Base-by-base conservation (phyloP, 1,284 basidiomycete species). In the Cystobasidium sp. region DNA sequence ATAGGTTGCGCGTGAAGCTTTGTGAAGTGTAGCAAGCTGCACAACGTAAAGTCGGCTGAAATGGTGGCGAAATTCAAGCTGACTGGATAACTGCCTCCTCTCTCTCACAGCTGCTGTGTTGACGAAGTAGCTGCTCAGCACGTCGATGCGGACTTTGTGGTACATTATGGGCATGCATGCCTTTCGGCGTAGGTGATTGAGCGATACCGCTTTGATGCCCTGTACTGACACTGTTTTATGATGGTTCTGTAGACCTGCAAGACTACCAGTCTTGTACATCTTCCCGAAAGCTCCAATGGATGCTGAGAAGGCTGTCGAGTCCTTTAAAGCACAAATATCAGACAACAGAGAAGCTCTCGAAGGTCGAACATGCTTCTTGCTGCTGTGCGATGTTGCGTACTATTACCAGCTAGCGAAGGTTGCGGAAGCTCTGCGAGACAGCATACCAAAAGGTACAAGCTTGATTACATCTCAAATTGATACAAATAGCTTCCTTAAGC, bases 101-200 rank as follows among this genome's bases (percentile, higher is more conserved):
- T 55, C 43, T 59, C 10, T 39, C 70, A 24, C 65, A 97, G 94
- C 80, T 99, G 96, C 81, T 99, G 96, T 81, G 94, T 97, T 4
- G 97, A 99, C 81, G 92, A 98, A 79, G 91, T 99, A 3, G 92
- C 94, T 8, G 95, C 96, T 6, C 90, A 94, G 77, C 97, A 99
- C 81, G 90, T 96, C 53, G 89, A 95, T 76, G 94, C 95, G 0
- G 92, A 98, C 80, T 87, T 91, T 9, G 86, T 98, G 75, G 90
- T 99, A 6, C 96, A 99, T 81, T 98, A 97, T 80, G 96, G 97
- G 0, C 93, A 97, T 84, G 94, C 96, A 0, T 99, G 97, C 83
- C 87, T 99, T 84, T 94, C 90, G 81, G 87, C 88, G 91, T 92
- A 77, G 75, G 91, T 84, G 20, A 8, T 16, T n/a, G 9, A 6